Percentiles rank a stretch among this genome's conserved stretches.
Conservation (phyloP, 1,284 basidiomycete species). For the Cyathus olla region DNA sequence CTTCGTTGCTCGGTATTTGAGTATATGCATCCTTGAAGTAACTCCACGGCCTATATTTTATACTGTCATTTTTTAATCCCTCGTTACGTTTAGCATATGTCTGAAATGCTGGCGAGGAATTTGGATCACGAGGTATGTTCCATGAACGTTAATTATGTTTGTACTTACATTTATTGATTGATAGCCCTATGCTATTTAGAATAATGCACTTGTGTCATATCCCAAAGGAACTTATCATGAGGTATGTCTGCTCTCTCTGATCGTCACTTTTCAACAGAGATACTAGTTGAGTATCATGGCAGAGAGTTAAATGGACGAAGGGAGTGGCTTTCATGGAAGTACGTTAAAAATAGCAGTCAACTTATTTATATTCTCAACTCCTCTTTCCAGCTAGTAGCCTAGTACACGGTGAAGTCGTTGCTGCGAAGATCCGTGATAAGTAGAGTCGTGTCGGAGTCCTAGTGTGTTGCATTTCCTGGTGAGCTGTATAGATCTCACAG, state of each 20-base stretch:
- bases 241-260: constrained; percentile 15
- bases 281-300: neutral
- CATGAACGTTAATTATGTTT: neutral
- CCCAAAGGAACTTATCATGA: constrained; percentile 32
- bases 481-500: too few species aligned
- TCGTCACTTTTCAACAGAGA: neutral
- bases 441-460: neutral
- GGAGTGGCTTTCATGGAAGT: neutral
- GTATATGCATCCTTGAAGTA: neutral
- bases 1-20: too few species aligned
- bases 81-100: constrained; percentile 39
- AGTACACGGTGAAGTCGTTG: neutral
- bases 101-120: constrained; percentile 44
- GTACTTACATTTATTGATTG: neutral
- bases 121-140: constrained; percentile 36
- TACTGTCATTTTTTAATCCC: neutral
- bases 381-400: neutral
- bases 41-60: neutral
- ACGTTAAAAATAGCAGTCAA: neutral
- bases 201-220: constrained; percentile 38
- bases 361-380: neutral
- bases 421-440: neutral
- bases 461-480: neutral
- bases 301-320: neutral
- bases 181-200: constrained; percentile 47